Evolutionary conservation across 2,329 filamentous ascomycete genomes (phyloP), one percentile per base, ranked within the genome.

Genomic region (Scedosporium boydii): DNA sequence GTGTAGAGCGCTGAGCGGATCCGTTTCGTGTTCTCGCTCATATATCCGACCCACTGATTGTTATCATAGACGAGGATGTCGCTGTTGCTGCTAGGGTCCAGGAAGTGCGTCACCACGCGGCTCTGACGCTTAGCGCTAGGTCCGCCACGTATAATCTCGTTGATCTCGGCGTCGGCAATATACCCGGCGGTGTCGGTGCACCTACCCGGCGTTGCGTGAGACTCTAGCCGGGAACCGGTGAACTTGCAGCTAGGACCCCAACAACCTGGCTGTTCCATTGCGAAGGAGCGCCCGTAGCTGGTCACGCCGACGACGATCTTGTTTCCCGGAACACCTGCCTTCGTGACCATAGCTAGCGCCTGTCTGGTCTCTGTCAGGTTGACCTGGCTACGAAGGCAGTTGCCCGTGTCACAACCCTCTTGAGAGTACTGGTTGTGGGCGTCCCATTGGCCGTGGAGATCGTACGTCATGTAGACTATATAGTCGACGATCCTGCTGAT

Each of bases 381-480:
- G 61, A 76, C 67, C 41, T 76, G 68, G n/a, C 65, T 69, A 4
- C 73, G 69, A 0, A 77, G 68, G 60, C 73, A 76, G 53, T 71
- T 73, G 4, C 74, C 74, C 0, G 60, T 61, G 0, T 56, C 62
- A 58, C 72, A 75, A 3, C 68, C 69, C 2, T 61, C 68, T 59
- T 71, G 69, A 1, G 75, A 74, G 1, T 75, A 74, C 16, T 74
- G 76, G 26, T 51, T 63, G 6, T 23, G 27, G 14, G 7, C 18
- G 46, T 63, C 61, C 76, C 69, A 73, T 62, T 72, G 68, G 3
- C 73, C 72, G 21, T 74, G 72, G 0, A 74, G 63, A 55, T 75
- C 72, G 14, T 74, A 75, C 2, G 72, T 72, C 70, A 75, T 75
- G 34, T 68, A 74, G 14, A 75, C 66, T 10, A 75, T 70, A 46